Evolutionary conservation across 352 stramenopile genomes (phyloP).

Genomic region (Pythium chondricola): DNA sequence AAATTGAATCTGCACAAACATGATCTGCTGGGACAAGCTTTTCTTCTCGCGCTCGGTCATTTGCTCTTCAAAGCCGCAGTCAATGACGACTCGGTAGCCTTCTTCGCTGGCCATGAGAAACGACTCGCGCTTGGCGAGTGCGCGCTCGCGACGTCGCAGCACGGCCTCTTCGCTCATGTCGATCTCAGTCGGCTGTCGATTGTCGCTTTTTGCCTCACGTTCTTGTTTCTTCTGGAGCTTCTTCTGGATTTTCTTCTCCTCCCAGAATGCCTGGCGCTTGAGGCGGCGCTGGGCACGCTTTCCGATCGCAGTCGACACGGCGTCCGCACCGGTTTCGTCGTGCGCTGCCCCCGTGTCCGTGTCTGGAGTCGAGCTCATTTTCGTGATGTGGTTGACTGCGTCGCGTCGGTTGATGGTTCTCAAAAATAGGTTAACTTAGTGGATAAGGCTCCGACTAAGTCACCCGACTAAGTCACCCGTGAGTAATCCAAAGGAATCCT

Average conservation of each 20-base stretch:
- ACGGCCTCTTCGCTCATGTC: slow-evolving; percentile 81
- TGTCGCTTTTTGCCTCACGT: slow-evolving; percentile 28
- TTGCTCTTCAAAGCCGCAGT: slow-evolving; percentile 92
- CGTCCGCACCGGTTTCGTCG: background rate
- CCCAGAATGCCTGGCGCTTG: slow-evolving; percentile 57
- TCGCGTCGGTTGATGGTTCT: slow-evolving; percentile 11
- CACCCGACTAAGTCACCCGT: too few relatives aligned
- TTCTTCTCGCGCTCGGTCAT: slow-evolving; percentile 93
- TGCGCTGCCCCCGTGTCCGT: background rate
- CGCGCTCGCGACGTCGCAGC: slow-evolving; percentile 45
- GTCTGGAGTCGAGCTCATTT: slow-evolving; percentile 5
- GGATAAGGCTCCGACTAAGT: too few relatives aligned
- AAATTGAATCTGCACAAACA: slow-evolving; percentile 55
- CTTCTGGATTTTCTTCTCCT: slow-evolving; percentile 85
- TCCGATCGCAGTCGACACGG: slow-evolving; percentile 15
- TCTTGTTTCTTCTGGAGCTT: slow-evolving; percentile 57
- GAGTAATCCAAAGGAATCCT: too few relatives aligned
- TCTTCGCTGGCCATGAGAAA: slow-evolving; percentile 83
- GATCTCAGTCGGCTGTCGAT: slow-evolving; percentile 37
- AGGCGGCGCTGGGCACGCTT: slow-evolving; percentile 52
- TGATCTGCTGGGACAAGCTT: slow-evolving; percentile 91
- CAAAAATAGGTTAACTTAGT: slow-evolving; percentile 4
- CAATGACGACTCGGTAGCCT: slow-evolving; percentile 83
- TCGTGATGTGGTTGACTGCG: background rate
- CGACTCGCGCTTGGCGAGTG: slow-evolving; percentile 59